Evolutionary conservation across 2,329 filamentous ascomycete species (phyloP).

Genomic region (Hypoxylon sp.): DNA sequence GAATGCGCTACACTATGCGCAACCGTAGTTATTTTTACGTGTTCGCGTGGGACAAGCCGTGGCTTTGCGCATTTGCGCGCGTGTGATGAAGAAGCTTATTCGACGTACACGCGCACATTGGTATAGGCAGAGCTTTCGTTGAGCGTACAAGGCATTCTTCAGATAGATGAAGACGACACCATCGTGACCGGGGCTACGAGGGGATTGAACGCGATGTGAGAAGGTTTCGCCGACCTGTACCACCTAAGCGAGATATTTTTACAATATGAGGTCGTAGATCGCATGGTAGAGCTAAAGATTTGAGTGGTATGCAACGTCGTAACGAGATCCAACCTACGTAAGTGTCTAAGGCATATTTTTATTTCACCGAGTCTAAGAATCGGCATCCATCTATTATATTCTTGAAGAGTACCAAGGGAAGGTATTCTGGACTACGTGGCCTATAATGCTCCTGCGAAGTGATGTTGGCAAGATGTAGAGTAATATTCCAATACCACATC

Average conservation of each 20-base stretch:
- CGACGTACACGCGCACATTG: conserved; percentile 19
- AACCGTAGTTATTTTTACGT: conserved; percentile 16
- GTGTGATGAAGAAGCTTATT: conserved; percentile 38
- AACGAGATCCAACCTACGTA: background rate
- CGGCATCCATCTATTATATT: background rate
- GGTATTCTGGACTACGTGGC: background rate
- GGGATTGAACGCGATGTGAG: background rate
- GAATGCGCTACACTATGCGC: background rate
- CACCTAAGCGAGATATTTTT: background rate
- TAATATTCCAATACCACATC: background rate
- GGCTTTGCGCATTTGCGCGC: conserved; percentile 28
- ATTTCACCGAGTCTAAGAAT: background rate
- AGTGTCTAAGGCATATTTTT: too few relatives aligned
- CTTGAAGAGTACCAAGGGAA: background rate
- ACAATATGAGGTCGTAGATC: background rate
- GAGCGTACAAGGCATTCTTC: background rate
- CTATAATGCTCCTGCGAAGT: background rate
- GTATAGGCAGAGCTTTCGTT: background rate
- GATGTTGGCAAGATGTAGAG: background rate
- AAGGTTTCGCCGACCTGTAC: background rate
- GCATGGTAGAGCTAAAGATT: background rate
- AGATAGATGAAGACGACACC: background rate
- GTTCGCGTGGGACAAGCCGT: conserved; percentile 21
- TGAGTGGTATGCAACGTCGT: background rate
- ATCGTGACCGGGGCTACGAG: background rate